These are phyloP conservation scores for Aspergillus sp. DNA, from an alignment of 2,329 filamentous ascomycete genomes.

Conservation along the genomic window DNA sequence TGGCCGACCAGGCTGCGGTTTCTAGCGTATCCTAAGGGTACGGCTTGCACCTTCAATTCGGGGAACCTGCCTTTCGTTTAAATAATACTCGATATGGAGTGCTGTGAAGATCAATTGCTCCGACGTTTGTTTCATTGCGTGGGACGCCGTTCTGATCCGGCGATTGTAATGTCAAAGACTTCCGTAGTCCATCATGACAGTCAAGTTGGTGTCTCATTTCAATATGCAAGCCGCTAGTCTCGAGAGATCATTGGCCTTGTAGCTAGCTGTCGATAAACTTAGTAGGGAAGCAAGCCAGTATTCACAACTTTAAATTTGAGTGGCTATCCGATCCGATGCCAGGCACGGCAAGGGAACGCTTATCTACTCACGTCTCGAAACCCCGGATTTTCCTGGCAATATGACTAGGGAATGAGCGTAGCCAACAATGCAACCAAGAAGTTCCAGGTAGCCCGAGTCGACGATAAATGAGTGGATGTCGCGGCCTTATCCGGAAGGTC, in stretches of 20 bases:
- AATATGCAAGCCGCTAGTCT: background rate
- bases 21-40: background rate
- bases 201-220: background rate
- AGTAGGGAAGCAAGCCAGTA: background rate
- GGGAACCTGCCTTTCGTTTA: conserved; percentile 13
- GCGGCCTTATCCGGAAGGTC: background rate
- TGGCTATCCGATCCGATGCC: conserved; percentile 6
- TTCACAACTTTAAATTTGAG: conserved; percentile 1
- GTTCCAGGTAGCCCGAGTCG: background rate
- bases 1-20: background rate
- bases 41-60: conserved; percentile 6
- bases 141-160: background rate
- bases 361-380: conserved; percentile 1
- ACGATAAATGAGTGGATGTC: background rate
- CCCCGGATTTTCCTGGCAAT: background rate
- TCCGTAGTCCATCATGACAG: background rate
- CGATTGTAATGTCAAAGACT: background rate
- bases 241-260: background rate
- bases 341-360: conserved; percentile 10
- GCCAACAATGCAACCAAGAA: background rate
- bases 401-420: background rate
- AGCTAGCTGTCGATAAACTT: background rate
- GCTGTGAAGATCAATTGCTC: background rate
- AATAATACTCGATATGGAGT: background rate
- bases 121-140: background rate